Evolutionary conservation across 805 yeast genomes (phyloP), one percentile per base, ranked within the genome.

Genomic region (Monosporozyma yasuniensis): DNA sequence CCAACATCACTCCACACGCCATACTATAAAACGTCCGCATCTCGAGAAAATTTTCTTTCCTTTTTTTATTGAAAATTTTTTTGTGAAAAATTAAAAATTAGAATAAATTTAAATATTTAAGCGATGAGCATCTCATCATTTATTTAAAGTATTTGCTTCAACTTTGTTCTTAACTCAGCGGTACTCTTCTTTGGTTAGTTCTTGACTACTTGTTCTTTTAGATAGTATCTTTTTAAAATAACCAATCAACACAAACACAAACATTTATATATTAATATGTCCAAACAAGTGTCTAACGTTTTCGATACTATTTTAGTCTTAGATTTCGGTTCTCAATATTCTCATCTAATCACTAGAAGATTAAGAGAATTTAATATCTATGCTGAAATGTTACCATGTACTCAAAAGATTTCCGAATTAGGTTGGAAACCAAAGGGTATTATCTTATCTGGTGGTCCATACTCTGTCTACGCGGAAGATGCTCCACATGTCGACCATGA

Each of bases 311-410:
- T 93, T 59, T 78, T 93, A 73, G 97, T 93, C 68, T 79, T 93
- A 67, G 99, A 93, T 70, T 93, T 93, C 66, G 99, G 99, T 55
- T 93, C 99, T 54, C 99, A 93, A 75, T 93, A 93, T 75, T 87
- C 96, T 51, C 99, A 93, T 66, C 74, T 93, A 68, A 89, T 93
- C 69, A 90, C 97, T 54, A 85, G 99, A 73, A 87, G 99, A 73
- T 79, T 93, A 61, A 87, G 99, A 78, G 99, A 93, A 71, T 87
- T 90, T 77, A 89, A 93, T 70, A 91, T 93, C 58, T 93, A 93
- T 71, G 98, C 99, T 58, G 99, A 93, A 74, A 93, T 93, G 99
- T 79, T 93, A 56, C 99, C 99, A 59, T 93, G 99, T 74, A 93
- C 99, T 49, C 99, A 95, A 73, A 93, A 93, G 76, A 91, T 93